A percentile compares a stretch with the other conserved stretches of the same genome.
Evolutionary conservation across 768 basidiomycete genomes (phyloP).

Genomic region (Lyophyllum shimeji): DNA sequence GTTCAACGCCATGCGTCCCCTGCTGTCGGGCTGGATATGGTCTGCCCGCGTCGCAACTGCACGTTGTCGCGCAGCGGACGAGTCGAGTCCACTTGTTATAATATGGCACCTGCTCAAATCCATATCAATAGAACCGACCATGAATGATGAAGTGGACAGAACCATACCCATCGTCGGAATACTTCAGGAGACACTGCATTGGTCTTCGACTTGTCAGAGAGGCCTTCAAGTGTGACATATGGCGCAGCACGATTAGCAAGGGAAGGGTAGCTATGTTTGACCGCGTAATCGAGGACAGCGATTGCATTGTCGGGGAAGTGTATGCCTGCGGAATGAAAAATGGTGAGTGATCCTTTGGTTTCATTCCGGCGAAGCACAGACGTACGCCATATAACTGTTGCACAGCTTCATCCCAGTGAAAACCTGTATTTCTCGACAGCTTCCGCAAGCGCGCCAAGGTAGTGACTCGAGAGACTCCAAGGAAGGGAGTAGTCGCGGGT

Average conservation of each 20-base stretch:
- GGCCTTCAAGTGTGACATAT: background rate
- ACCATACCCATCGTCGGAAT: background rate
- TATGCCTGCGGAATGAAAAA: background rate
- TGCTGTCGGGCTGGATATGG: too few relatives aligned
- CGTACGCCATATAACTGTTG: background rate
- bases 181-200: background rate
- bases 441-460: background rate
- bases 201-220: background rate
- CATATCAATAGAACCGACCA: too few relatives aligned
- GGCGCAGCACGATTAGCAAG: background rate
- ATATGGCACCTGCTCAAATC: too few relatives aligned
- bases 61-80: too few relatives aligned
- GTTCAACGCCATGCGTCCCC: too few relatives aligned
- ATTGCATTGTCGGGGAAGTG: background rate
- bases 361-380: background rate
- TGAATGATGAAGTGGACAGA: too few relatives aligned
- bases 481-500: conserved; percentile 2
- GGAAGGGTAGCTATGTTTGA: background rate
- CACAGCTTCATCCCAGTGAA: background rate
- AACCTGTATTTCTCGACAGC: background rate
- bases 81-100: too few relatives aligned
- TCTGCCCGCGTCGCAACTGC: too few relatives aligned
- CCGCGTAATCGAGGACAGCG: background rate
- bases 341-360: background rate
- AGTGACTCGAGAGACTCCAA: background rate